Evolutionary conservation across 2,329 filamentous ascomycete genomes (phyloP).

Genomic region (Talaromyces amestolkiae): DNA sequence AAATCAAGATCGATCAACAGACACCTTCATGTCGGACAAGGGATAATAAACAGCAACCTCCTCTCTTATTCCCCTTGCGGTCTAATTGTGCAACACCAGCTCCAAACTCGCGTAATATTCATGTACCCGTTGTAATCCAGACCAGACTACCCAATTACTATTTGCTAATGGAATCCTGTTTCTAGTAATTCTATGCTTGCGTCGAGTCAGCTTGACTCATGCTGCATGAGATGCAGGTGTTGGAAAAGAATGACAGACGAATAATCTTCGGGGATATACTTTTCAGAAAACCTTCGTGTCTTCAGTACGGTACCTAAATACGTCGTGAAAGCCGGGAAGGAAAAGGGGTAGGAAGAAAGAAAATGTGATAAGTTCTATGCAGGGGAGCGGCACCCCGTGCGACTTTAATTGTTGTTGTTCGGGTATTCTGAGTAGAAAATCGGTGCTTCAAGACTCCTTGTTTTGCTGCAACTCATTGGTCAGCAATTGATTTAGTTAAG

Average conservation of each 20-base stretch:
- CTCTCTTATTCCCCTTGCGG: slow-evolving; percentile 9
- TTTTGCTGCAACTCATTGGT: neutral
- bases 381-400: neutral
- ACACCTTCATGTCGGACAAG: neutral
- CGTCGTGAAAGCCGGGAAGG: neutral
- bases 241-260: neutral
- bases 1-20: neutral
- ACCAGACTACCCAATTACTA: neutral
- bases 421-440: neutral
- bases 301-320: neutral
- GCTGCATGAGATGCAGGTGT: neutral
- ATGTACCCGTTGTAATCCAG: neutral
- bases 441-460: neutral
- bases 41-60: neutral
- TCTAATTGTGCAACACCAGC: slow-evolving; percentile 1
- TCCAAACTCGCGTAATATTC: neutral
- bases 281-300: neutral
- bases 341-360: neutral
- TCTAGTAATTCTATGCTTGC: neutral
- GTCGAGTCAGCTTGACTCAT: neutral
- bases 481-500: too few species aligned
- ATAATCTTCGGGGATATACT: neutral
- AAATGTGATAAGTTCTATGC: slow-evolving; percentile 3
- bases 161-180: neutral
- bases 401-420: neutral